phyloP scores from a whole-genome alignment of 2,329 filamentous ascomycete genomes.

The Penicillium sp. region DNA sequence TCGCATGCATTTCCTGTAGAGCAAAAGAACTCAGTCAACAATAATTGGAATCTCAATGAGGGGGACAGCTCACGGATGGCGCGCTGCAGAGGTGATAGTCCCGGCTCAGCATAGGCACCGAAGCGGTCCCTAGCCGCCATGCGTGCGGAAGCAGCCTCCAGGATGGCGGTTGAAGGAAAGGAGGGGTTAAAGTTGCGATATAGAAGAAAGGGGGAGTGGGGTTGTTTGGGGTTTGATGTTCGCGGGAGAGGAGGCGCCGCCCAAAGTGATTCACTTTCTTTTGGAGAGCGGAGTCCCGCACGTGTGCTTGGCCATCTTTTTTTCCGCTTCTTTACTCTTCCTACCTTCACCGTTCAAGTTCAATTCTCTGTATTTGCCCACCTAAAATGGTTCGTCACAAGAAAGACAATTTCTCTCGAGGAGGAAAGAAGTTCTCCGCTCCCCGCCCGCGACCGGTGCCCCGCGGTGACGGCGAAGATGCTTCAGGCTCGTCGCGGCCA shows the following conservation, averaged over 20 bases:
- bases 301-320: constrained; percentile 26
- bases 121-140: constrained; percentile 95
- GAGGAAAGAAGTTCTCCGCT: constrained; percentile 69
- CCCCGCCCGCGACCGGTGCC: constrained; percentile 54
- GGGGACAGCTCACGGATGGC: constrained; percentile 66
- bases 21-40: constrained; percentile 13
- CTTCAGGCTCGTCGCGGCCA: constrained; percentile 36
- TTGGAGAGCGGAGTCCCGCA: constrained; percentile 25
- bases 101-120: constrained; percentile 73
- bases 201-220: constrained; percentile 3
- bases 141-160: constrained; percentile 95
- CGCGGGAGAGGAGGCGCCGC: constrained; percentile 10
- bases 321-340: neutral
- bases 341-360: neutral
- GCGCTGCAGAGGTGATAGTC: constrained; percentile 83
- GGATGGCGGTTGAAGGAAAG: constrained; percentile 40
- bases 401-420: constrained; percentile 73
- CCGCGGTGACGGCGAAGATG: constrained; percentile 44
- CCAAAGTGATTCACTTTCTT: constrained; percentile 12
- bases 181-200: constrained; percentile 1
- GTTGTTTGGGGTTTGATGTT: constrained; percentile 5
- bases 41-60: neutral
- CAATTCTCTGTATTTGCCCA: neutral
- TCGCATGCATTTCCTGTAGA: constrained; percentile 79
- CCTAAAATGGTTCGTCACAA: constrained; percentile 85